Base-by-base conservation (phyloP, 305 asterid species). In the Fraxinus albicans region DNA sequence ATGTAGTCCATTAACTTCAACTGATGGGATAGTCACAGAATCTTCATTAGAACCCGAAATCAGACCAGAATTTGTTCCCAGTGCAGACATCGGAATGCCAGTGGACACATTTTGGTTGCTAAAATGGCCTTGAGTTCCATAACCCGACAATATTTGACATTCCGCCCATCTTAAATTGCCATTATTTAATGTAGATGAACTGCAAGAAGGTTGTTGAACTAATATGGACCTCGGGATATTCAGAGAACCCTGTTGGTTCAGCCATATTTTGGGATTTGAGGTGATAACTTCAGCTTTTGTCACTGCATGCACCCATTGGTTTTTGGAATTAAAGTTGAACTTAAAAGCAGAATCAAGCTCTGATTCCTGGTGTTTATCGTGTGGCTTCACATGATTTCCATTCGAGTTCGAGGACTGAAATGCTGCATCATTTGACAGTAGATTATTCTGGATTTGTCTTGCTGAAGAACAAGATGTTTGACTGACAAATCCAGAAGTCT, bases 201-300 rank as follows among this genome's bases (percentile, higher is more conserved):
- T 78, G 83, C 85, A 47, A 47, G 88, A 84, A 82, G 89, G 82
- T 65, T 76, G 83, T 72, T 53, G 72, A 75, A 55, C 81, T 63
- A 63, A 80, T 19, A 83, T 10, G 33, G 91, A 80, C 25, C 81
- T 77, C 5, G 84, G 86, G 77, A 25, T 78, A 81, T 81, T 72
- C 23, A 69, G 70, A 34, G 84, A 83, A 78, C 84, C 80, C 50
- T 83, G 86, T 69, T 83, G 88, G 79, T 88, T 91, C 82, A 27
- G 83, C 93, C 90, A 87, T 21, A 78, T 78, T 47, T 82, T 81
- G 1, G 88, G 86, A 83, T 85, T 88, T 53, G 88, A 83, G 72
- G 89, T 82, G 76, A 82, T 85, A 67, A 90, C 90, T 81, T 88
- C 93, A 82, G 93, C 88, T 88, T 90, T 90, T 73, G 87, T 83